A percentile compares a stretch with the other conserved stretches of the same genome.
Evolutionary conservation across 2,329 filamentous ascomycete genomes (phyloP).

Genomic region (Cadophora malorum): DNA sequence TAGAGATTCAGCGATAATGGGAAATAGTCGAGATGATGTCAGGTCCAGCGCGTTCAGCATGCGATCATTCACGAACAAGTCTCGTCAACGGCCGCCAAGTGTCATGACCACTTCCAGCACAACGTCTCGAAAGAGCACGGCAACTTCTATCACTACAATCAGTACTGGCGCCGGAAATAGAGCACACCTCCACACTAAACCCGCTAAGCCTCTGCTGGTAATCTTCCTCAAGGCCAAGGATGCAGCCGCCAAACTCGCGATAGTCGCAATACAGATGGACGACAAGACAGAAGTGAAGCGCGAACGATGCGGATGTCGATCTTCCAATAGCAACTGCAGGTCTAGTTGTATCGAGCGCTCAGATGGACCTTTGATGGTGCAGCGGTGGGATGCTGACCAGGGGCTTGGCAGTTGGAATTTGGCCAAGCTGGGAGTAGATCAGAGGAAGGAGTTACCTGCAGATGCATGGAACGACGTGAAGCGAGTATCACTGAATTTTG

Average conservation of each 20-base stretch:
- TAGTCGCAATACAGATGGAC: slow-evolving; percentile 26
- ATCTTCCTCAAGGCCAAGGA: slow-evolving; percentile 29
- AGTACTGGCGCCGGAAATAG: slow-evolving; percentile 26
- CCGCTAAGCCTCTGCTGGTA: slow-evolving; percentile 27
- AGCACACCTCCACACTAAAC: slow-evolving; percentile 26
- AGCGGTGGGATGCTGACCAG: slow-evolving; percentile 25
- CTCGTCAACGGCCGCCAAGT: background rate
- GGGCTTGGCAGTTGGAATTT: slow-evolving; percentile 27
- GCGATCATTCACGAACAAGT: slow-evolving; percentile 7
- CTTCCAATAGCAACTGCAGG: slow-evolving; percentile 23
- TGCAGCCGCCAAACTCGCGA: slow-evolving; percentile 23
- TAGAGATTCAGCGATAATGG: background rate
- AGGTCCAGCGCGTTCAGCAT: background rate
- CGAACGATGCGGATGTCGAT: slow-evolving; percentile 24
- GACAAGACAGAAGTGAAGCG: slow-evolving; percentile 26
- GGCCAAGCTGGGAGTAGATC: slow-evolving; percentile 24
- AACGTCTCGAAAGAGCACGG: slow-evolving; percentile 15
- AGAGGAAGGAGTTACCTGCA: slow-evolving; percentile 24
- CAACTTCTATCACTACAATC: slow-evolving; percentile 26
- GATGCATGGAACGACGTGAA: slow-evolving; percentile 26
- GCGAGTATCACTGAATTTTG: slow-evolving; percentile 23
- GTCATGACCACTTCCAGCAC: slow-evolving; percentile 23
- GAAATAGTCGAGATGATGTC: slow-evolving; percentile 2
- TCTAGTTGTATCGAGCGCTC: slow-evolving; percentile 24
- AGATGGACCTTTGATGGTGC: slow-evolving; percentile 21